Evolutionary conservation across 1,284 basidiomycete species (phyloP), one percentile per base, ranked within the genome.

Genomic region (Cutaneotrichosporon daszewskae): DNA sequence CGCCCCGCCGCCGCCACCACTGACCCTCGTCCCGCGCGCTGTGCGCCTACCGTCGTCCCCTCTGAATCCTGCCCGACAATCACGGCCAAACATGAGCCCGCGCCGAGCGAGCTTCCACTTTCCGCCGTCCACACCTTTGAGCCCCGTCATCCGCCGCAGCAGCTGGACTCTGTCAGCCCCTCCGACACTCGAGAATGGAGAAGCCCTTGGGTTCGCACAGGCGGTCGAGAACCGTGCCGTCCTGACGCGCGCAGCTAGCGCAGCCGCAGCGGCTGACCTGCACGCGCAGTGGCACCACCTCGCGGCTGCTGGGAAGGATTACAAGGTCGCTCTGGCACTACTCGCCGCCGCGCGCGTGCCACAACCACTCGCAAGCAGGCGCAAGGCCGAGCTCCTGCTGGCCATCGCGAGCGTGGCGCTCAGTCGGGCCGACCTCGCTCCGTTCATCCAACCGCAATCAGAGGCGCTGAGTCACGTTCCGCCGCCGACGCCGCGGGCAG

Each of bases 251-350:
- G n/a, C n/a, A n/a, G 3, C 18, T 16, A 4, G 7, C 26, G 6
- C 37, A 38, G 19, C 18, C 11, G 27, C 37, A 29, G 13, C n/a
- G n/a, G n/a, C n/a, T 8, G 28, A 31, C 14, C 13, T 62, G 8
- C 37, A 53, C 19, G 48, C 59, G 3, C 60, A 66, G 4, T 70
- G 64, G 67, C 41, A 59, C 25, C 53, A 65, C 3, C 60, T 70
- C 27, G 58, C 62, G 17, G 47, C 52, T 14, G 55, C 61, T 12
- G 47, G 62, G 32, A 66, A 67, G 49, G 64, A 69, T 31, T 66
- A 64, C 60, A 70, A 69, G 45, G 44, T 63, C 18, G 59, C 62
- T 7, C 48, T 72, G n/a, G 57, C 61, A 14, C 51, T 68, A 12
- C 45, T 70, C 10, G 56, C 57, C 8, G n/a, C 58, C 48, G 18